Evolutionary conservation across 805 yeast species (phyloP).

Genomic region (Cyberlindnera galapagoensis): DNA sequence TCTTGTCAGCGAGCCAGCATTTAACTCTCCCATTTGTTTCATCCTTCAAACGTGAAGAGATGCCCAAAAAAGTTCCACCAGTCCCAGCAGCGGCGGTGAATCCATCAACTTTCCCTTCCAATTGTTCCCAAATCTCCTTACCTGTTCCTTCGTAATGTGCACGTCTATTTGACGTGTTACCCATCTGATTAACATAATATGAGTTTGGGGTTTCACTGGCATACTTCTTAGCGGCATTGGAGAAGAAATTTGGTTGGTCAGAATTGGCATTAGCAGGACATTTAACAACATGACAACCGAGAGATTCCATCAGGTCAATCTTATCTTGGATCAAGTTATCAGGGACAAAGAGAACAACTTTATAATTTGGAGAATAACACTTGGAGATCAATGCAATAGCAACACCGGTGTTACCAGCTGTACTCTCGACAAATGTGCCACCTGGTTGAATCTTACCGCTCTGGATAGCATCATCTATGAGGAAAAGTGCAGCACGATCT

Average conservation of each 20-base stretch:
- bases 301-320: slow-evolving; percentile 44
- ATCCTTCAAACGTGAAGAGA: slow-evolving; percentile 51
- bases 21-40: slow-evolving; percentile 34
- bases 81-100: slow-evolving; percentile 79
- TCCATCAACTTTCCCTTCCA: slow-evolving; percentile 44
- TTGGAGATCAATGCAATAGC: slow-evolving; percentile 66
- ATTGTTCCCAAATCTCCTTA: slow-evolving; percentile 68
- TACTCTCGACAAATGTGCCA: slow-evolving; percentile 72
- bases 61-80: slow-evolving; percentile 80
- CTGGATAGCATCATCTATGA: slow-evolving; percentile 52
- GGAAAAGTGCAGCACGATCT: slow-evolving; percentile 71
- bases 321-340: slow-evolving; percentile 73
- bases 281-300: slow-evolving; percentile 61
- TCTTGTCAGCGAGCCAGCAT: slow-evolving; percentile 71
- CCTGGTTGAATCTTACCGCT: slow-evolving; percentile 12
- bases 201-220: slow-evolving; percentile 38
- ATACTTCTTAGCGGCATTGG: slow-evolving; percentile 25
- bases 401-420: slow-evolving; percentile 83
- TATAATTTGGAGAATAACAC: slow-evolving; percentile 23
- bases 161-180: slow-evolving; percentile 68
- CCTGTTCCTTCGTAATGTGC: slow-evolving; percentile 68
- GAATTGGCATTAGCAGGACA: slow-evolving; percentile 55
- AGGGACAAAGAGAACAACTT: slow-evolving; percentile 72
- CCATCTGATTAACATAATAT: slow-evolving; percentile 77
- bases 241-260: slow-evolving; percentile 41